Conservation (phyloP, 2,329 filamentous ascomycete species). For the Xylaria hypoxylon region DNA sequence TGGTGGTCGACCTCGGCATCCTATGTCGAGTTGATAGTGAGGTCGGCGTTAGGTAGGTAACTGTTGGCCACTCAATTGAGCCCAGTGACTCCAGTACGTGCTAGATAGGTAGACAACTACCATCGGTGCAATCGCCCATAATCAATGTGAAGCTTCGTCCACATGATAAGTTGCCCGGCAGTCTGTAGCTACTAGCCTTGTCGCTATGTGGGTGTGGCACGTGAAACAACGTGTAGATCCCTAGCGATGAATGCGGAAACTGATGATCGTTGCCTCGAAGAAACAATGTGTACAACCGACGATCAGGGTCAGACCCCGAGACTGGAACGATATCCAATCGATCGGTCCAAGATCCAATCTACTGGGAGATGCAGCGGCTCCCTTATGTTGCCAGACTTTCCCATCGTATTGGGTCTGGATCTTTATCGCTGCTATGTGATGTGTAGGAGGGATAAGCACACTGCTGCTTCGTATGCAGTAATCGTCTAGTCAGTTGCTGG, state of each 20-base stretch:
- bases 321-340: not conserved
- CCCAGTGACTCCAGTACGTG: not conserved
- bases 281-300: constrained; percentile 20
- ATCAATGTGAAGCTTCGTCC: constrained; percentile 11
- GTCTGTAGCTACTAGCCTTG: not conserved
- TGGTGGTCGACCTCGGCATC: not conserved
- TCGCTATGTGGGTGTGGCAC: not conserved
- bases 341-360: constrained; percentile 16
- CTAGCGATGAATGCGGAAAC: constrained; percentile 28
- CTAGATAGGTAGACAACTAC: not conserved
- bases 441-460: constrained; percentile 1
- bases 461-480: constrained; percentile 14
- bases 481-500: constrained; percentile 2
- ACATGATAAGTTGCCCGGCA: not conserved
- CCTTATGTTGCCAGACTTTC: not conserved
- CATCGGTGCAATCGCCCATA: not conserved
- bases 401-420: constrained; percentile 1
- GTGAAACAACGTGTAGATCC: constrained; percentile 24
- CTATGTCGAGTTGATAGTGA: not conserved
- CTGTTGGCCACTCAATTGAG: not conserved
- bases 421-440: not conserved
- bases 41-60: not conserved
- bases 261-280: constrained; percentile 32
- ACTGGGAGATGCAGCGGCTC: constrained; percentile 8
- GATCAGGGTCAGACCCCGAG: constrained; percentile 25